Percentiles rank a stretch among this genome's conserved stretches.
Conservation (phyloP, 2,329 filamentous ascomycete species). For the Neurospora crassa region DNA sequence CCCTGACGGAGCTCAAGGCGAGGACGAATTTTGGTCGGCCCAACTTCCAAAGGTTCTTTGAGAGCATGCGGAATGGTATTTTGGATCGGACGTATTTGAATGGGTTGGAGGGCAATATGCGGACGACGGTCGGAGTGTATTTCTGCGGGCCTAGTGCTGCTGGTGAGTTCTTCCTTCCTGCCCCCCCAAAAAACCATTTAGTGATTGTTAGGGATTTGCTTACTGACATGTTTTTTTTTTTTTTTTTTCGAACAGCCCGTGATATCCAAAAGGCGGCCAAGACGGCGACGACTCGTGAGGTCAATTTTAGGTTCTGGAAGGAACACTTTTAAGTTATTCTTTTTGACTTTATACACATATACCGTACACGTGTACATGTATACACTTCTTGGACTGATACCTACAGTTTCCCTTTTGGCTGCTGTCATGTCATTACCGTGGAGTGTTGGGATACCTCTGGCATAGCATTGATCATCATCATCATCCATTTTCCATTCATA, state of each 20-base stretch:
- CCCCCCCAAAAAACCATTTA: not conserved
- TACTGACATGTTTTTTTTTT: slow-evolving; percentile 29
- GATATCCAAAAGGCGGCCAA: slow-evolving; percentile 79
- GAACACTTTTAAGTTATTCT: slow-evolving; percentile 60
- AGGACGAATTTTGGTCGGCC: slow-evolving; percentile 93
- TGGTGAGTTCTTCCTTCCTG: slow-evolving; percentile 31
- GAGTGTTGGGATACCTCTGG: not conserved
- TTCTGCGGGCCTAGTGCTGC: slow-evolving; percentile 83
- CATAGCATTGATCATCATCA: not conserved
- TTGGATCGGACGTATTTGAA: slow-evolving; percentile 75
- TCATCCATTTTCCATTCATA: not conserved
- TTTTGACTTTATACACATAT: not conserved
- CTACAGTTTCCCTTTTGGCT: not conserved
- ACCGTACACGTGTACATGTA: not conserved
- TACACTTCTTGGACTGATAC: not conserved
- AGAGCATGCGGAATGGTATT: slow-evolving; percentile 80
- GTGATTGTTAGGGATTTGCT: too few relatives aligned
- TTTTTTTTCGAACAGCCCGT: slow-evolving; percentile 53
- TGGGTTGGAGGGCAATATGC: slow-evolving; percentile 65
- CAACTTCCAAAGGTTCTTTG: slow-evolving; percentile 74
- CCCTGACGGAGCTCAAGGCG: slow-evolving; percentile 80
- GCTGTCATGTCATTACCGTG: not conserved
- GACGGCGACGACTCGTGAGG: slow-evolving; percentile 61
- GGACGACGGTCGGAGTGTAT: slow-evolving; percentile 90
- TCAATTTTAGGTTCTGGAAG: slow-evolving; percentile 98